These are phyloP conservation scores for Gaeumannomyces sp. DNA, from an alignment of 2,329 filamentous ascomycete genomes.

Conservation along the genomic window DNA sequence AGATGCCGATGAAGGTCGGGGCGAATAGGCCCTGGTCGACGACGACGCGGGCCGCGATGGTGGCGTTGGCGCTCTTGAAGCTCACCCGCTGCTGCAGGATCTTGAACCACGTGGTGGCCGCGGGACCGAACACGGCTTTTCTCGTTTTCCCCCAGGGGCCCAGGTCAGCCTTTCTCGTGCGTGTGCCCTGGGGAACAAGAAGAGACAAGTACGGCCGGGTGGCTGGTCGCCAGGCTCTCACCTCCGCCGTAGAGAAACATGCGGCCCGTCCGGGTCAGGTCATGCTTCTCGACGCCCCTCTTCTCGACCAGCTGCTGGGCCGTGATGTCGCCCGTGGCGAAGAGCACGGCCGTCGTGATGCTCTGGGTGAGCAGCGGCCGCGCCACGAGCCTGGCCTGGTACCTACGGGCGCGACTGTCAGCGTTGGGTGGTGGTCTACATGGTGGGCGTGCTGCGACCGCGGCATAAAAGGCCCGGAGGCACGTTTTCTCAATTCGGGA, in stretches of 20 bases:
- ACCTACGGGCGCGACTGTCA: conserved; percentile 48
- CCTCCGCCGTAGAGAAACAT: conserved; percentile 77
- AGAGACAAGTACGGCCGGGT: no score
- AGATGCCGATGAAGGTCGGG: conserved; percentile 73
- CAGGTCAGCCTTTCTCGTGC: background rate
- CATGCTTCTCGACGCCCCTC: conserved; percentile 70
- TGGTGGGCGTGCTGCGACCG: no score
- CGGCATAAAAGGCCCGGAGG: no score
- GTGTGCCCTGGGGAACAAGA: background rate
- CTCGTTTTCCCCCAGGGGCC: conserved; percentile 7
- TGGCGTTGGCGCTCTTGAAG: conserved; percentile 57
- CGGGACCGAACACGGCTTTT: conserved; percentile 75
- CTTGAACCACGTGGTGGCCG: conserved; percentile 79
- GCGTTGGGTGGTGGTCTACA: background rate
- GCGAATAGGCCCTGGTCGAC: conserved; percentile 80
- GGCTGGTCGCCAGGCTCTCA: no score
- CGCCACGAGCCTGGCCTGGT: conserved; percentile 73
- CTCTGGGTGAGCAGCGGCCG: conserved; percentile 86
- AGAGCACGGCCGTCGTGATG: conserved; percentile 84
- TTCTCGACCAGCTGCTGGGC: conserved; percentile 89
- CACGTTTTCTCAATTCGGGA: background rate
- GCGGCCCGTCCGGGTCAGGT: conserved; percentile 62
- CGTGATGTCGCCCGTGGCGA: conserved; percentile 83
- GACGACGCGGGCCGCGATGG: conserved; percentile 71
- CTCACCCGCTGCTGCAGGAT: conserved; percentile 67